Evolutionary conservation across 805 yeast genomes (phyloP).

Genomic region (Yamadazyma olivae): DNA sequence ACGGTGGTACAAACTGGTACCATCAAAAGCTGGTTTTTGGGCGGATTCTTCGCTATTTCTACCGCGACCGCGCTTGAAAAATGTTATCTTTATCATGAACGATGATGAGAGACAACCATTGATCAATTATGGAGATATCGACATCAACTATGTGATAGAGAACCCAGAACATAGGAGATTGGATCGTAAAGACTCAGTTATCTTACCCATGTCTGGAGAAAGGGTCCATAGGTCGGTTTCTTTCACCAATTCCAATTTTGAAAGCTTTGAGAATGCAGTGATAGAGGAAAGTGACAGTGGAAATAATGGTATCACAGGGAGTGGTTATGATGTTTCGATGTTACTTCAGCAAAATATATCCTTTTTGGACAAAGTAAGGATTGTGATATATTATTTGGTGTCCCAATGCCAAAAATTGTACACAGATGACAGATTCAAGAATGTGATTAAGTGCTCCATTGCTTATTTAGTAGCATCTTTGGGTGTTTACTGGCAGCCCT

Average conservation of each 20-base stretch:
- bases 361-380: constrained; percentile 4
- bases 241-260: constrained; percentile 17
- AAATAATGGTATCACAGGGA: background rate
- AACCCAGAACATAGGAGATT: constrained; percentile 10
- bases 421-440: constrained; percentile 17
- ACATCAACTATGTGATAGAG: constrained; percentile 11
- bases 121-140: constrained; percentile 1
- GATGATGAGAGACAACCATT: constrained; percentile 3
- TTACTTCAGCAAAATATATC: constrained; percentile 6
- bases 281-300: background rate
- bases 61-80: too few relatives aligned
- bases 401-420: constrained; percentile 6
- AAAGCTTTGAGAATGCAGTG: constrained; percentile 13
- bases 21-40: too few relatives aligned
- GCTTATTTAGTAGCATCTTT: constrained; percentile 73
- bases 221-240: constrained; percentile 33
- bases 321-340: background rate
- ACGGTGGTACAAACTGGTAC: too few relatives aligned
- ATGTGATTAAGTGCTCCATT: constrained; percentile 63
- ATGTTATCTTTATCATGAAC: too few relatives aligned
- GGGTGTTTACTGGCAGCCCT: constrained; percentile 58
- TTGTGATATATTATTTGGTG: constrained; percentile 2
- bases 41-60: too few relatives aligned
- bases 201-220: constrained; percentile 37
- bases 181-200: constrained; percentile 29